These are phyloP conservation scores for Golubevia sp. DNA, from an alignment of 1,284 basidiomycete species.

Conservation along the genomic window DNA sequence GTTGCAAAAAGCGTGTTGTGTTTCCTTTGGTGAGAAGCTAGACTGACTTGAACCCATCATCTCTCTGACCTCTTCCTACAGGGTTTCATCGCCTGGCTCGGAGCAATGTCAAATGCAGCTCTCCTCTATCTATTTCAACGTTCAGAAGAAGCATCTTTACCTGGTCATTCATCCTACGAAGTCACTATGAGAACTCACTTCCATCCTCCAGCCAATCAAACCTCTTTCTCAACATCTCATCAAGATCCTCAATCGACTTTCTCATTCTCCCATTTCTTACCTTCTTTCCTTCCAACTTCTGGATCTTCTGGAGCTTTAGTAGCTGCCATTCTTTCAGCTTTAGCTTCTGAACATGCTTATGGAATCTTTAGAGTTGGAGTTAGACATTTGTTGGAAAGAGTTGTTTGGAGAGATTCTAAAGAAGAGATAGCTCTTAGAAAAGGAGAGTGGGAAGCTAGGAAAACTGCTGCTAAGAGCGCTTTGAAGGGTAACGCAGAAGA, in stretches of 20 bases:
- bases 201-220: conserved; percentile 7
- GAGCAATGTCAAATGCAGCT: conserved; percentile 49
- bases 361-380: conserved; percentile 23
- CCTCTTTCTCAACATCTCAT: not conserved
- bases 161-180: conserved; percentile 30
- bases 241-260: conserved; percentile 15
- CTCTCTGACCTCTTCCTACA: not conserved
- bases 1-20: not conserved
- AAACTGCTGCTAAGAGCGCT: conserved; percentile 9
- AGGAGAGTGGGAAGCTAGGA: conserved; percentile 33
- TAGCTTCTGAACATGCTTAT: conserved; percentile 47
- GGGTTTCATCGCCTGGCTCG: conserved; percentile 37
- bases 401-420: conserved; percentile 38
- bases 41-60: too few relatives aligned
- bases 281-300: conserved; percentile 24
- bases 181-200: conserved; percentile 37
- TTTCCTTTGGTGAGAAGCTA: too few relatives aligned
- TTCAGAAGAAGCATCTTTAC: conserved; percentile 18
- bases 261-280: conserved; percentile 33
- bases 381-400: conserved; percentile 40
- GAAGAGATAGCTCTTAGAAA: conserved; percentile 43
- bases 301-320: conserved; percentile 37
- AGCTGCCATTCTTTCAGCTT: conserved; percentile 37
- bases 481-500: conserved; percentile 3
- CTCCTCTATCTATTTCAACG: conserved; percentile 55